These are phyloP conservation scores for Diplodia seriata DNA, from an alignment of 2,329 filamentous ascomycete genomes.

Conservation along the genomic window DNA sequence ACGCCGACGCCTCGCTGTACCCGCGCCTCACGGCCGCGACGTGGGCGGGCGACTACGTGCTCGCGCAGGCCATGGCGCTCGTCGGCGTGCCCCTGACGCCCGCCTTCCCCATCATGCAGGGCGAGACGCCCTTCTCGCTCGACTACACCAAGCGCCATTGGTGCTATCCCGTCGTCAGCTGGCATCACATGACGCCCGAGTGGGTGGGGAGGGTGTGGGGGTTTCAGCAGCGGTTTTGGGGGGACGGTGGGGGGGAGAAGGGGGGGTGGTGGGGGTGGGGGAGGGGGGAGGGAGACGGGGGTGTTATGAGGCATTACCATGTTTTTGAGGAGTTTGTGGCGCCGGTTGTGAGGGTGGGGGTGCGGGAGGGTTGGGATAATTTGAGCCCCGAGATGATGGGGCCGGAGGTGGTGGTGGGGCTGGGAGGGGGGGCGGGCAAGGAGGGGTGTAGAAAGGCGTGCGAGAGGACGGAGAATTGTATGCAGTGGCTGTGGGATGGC, in stretches of 20 bases:
- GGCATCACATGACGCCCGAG: conserved; percentile 48
- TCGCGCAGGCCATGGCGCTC: conserved; percentile 39
- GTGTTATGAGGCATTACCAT: conserved; percentile 40
- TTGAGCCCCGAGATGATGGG: conserved; percentile 39
- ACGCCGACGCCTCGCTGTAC: conserved; percentile 36
- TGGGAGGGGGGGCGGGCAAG: conserved; percentile 34
- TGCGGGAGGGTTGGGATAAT: conserved; percentile 43
- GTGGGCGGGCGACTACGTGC: conserved; percentile 50
- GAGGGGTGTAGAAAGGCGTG: conserved; percentile 37
- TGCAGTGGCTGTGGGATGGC: conserved; percentile 46
- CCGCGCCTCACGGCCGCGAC: conserved; percentile 44
- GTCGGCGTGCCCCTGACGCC: conserved; percentile 43
- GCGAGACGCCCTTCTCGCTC: conserved; percentile 52
- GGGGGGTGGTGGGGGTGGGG: too few relatives aligned
- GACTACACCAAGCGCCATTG: conserved; percentile 48
- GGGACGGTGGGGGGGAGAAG: too few relatives aligned
- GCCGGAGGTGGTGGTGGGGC: conserved; percentile 34
- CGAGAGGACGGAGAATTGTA: conserved; percentile 38
- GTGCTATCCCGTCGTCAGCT: conserved; percentile 53
- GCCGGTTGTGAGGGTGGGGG: conserved; percentile 39
- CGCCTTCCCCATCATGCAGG: conserved; percentile 55
- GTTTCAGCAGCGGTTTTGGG: conserved; percentile 43
- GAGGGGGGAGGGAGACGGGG: not conserved
- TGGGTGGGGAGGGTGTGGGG: conserved; percentile 50
- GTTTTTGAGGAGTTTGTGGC: conserved; percentile 46